phyloP scores from a whole-genome alignment of 1,284 basidiomycete species.

The Hypsizygus ulmarius region DNA sequence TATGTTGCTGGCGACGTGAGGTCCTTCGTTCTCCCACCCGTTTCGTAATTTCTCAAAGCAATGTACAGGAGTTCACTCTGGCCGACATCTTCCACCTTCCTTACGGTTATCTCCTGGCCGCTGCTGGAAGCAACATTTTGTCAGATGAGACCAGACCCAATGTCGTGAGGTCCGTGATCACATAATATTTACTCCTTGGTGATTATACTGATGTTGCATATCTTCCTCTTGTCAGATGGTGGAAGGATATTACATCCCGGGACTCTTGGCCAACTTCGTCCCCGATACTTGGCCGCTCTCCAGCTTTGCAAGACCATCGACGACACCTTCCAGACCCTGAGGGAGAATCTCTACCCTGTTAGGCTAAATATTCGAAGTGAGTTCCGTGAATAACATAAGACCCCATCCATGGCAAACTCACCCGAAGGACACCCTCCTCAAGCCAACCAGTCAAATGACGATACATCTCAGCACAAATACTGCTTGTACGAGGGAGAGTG shows the following conservation, averaged over 20 bases:
- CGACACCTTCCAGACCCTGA: slow-evolving; percentile 43
- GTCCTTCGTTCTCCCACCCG: not conserved
- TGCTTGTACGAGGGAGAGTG: slow-evolving; percentile 11
- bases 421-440: slow-evolving; percentile 35
- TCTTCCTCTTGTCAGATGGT: slow-evolving; percentile 15
- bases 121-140: slow-evolving; percentile 27
- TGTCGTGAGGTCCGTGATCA: slow-evolving; percentile 25
- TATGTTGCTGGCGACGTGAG: slow-evolving; percentile 12
- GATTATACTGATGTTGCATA: not conserved
- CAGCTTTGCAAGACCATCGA: slow-evolving; percentile 40
- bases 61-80: slow-evolving; percentile 30
- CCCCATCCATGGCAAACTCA: slow-evolving; percentile 15
- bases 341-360: slow-evolving; percentile 42
- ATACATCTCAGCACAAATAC: slow-evolving; percentile 26
- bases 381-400: not conserved
- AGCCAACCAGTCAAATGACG: slow-evolving; percentile 30
- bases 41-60: too few species aligned
- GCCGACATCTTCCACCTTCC: slow-evolving; percentile 37
- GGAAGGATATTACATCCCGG: slow-evolving; percentile 15
- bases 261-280: slow-evolving; percentile 35
- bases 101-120: slow-evolving; percentile 25
- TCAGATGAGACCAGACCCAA: slow-evolving; percentile 27
- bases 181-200: not conserved
- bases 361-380: slow-evolving; percentile 25
- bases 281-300: slow-evolving; percentile 41